Evolutionary conservation across 176 grass and related monocot genomes (phyloP), one percentile per base, ranked within the genome.

Genomic region (Dendrocalamus sinicus): DNA sequence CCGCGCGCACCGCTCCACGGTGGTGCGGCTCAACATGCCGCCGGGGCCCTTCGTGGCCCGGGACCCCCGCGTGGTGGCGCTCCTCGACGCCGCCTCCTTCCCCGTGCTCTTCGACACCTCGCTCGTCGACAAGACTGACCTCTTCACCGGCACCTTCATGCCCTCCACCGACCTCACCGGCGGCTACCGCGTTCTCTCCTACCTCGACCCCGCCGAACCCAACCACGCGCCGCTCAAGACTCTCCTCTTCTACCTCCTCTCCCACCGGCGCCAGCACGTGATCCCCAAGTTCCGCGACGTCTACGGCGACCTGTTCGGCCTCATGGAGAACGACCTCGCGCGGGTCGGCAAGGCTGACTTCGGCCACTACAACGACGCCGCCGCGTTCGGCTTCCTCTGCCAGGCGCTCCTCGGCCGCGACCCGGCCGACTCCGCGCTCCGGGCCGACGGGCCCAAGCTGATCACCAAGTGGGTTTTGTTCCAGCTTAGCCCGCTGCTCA

Each of bases 81-180:
- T 99, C 12, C 97, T 99, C 17, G 97, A 99, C 89, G 97, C 97
- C 54, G 90, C 90, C 6, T 92, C 90, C 54, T 99, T 99, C 81
- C 97, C 92, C 0, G 92, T 94, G 10, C 97, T 99, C 48, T 99
- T 99, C 87, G 97, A 96, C 79, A 91, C 92, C 16, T 84, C 81
- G 9, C 92, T 96, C 5, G 97, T 99, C 22, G 97, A 99, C 70
- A 99, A 99, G 84, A 91, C 86, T 0, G 94, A 99, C 81, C 88
- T 99, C 28, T 99, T 99, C 86, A 99, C 94, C n/a, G 97, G 97
- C 61, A 99, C 97, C 62, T 99, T 88, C 90, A 99, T 94, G 92
- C 97, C 97, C 0, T 94, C 97, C 68, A 99, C 97, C 66, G 89
- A 96, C 4, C 82, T 99, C 83, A 99, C 94, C n/a, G 97, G 97